phyloP scores from a whole-genome alignment of 306 rosid species.

The Rubus parviflorus region DNA sequence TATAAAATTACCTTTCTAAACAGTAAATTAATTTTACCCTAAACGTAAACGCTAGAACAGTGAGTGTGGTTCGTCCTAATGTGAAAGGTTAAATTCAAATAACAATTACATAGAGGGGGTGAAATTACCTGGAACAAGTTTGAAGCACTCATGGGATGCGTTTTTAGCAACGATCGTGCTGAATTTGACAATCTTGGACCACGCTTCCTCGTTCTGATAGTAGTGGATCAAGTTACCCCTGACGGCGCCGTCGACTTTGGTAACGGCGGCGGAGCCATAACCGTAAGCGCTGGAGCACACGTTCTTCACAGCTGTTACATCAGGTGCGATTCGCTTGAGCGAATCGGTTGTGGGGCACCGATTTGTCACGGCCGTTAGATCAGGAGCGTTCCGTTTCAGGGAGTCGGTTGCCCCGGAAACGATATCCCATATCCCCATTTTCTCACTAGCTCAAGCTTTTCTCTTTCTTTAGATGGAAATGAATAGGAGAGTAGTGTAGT shows the following conservation, averaged over 20 bases:
- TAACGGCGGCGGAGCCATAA: not conserved
- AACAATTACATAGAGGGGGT: not conserved
- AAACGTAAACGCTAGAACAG: too few relatives aligned
- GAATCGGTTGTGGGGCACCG: not conserved
- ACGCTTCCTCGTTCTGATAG: not conserved
- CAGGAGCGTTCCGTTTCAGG: not conserved
- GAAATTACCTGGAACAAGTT: constrained; percentile 16
- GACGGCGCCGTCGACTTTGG: constrained; percentile 9
- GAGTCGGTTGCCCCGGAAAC: not conserved
- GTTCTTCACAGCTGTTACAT: constrained; percentile 9
- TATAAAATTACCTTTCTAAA: too few relatives aligned
- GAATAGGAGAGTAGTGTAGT: too few relatives aligned
- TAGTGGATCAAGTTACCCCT: not conserved
- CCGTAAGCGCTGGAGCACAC: constrained; percentile 8
- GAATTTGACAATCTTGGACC: not conserved
- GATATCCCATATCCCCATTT: not conserved
- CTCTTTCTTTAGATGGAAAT: too few relatives aligned
- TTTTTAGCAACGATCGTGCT: not conserved
- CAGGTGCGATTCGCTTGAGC: constrained; percentile 4
- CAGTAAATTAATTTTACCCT: too few relatives aligned
- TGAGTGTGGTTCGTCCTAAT: too few relatives aligned
- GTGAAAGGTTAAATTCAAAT: not conserved
- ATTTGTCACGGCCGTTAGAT: not conserved
- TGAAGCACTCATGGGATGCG: constrained; percentile 8
- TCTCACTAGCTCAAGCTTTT: not conserved